phyloP scores from a whole-genome alignment of 2,329 filamentous ascomycete genomes.

The Sphaceloma murrayae region DNA sequence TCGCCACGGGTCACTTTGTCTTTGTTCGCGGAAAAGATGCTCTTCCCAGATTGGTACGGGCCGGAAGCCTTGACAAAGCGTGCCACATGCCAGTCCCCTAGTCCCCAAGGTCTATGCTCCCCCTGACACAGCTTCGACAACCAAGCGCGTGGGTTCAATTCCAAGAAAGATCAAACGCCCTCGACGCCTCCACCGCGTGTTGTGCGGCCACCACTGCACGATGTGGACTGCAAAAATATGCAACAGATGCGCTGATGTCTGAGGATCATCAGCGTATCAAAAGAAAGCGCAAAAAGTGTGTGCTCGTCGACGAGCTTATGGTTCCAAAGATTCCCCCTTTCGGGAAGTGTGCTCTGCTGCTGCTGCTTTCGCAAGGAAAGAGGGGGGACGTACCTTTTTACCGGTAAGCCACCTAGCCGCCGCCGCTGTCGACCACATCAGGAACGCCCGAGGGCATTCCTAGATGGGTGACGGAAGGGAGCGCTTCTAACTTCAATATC shows the following conservation, averaged over 20 bases:
- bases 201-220: background rate
- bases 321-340: conserved; percentile 6
- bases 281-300: conserved; percentile 1
- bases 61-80: no score
- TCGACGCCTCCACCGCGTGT: background rate
- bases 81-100: no score
- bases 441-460: background rate
- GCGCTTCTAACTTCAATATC: background rate
- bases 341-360: background rate
- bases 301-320: background rate
- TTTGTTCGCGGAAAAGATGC: no score
- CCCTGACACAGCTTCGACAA: no score
- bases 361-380: background rate
- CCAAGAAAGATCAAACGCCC: no score
- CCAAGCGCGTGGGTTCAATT: conserved; percentile 2
- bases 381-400: background rate
- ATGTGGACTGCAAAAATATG: background rate
- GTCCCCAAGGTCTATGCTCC: no score
- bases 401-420: background rate
- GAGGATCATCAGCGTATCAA: background rate
- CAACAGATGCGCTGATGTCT: conserved; percentile 2
- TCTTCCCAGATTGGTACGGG: no score
- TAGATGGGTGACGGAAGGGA: background rate
- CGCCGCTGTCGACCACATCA: no score
- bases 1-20: no score